These are phyloP conservation scores for Magnusiomyces magnusii DNA, from an alignment of 1,139 yeast genomes.

Conservation along the genomic window DNA sequence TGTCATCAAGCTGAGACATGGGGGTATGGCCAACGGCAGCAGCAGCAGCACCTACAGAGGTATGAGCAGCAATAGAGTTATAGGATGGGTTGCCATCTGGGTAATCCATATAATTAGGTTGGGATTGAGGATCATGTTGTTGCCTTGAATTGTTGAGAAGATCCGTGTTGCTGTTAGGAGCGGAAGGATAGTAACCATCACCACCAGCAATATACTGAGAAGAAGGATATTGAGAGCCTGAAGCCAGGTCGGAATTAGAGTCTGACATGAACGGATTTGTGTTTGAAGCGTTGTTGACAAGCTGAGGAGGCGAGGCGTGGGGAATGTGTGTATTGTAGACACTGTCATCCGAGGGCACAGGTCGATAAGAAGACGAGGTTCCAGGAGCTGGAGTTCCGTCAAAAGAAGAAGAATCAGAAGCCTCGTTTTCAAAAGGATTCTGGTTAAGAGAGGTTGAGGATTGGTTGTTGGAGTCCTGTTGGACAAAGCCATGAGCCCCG, in stretches of 20 bases:
- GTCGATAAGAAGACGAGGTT: not conserved
- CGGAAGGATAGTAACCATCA: not conserved
- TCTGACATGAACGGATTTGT: not conserved
- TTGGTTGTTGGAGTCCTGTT: not conserved
- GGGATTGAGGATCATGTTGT: not conserved
- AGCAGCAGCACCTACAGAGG: not conserved
- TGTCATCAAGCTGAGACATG: not conserved
- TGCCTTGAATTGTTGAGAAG: not conserved
- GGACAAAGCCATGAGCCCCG: not conserved
- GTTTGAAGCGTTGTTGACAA: not conserved
- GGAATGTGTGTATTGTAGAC: not conserved
- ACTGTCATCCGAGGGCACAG: not conserved
- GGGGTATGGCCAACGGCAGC: not conserved
- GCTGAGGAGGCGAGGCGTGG: conserved; percentile 1
- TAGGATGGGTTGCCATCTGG: not conserved
- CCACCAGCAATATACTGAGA: not conserved
- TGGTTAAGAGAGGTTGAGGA: not conserved
- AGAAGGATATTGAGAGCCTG: not conserved
- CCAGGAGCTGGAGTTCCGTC: not conserved
- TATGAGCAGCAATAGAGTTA: not conserved
- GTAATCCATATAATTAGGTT: not conserved
- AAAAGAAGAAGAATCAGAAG: not conserved
- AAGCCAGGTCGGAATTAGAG: not conserved
- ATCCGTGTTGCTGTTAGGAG: conserved; percentile 5
- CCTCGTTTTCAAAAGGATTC: not conserved